phyloP scores from a whole-genome alignment of 495 filamentous ascomycete genomes.

The Hypoxylon fragiforme region DNA sequence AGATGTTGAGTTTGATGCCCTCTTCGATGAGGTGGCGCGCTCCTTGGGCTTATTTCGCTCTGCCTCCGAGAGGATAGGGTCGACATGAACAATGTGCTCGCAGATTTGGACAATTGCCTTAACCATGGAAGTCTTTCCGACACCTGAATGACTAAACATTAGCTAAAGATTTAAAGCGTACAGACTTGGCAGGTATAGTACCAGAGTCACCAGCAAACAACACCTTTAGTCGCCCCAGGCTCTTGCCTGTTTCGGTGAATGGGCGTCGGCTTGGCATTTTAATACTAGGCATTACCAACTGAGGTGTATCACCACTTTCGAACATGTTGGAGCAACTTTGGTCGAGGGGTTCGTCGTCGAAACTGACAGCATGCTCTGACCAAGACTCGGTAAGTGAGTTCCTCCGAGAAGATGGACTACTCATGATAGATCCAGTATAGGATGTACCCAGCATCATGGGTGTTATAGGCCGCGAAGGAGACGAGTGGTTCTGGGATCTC shows the following conservation, averaged over 20 bases:
- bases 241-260: slow-evolving; percentile 85
- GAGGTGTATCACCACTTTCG: slow-evolving; percentile 66
- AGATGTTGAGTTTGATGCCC: slow-evolving; percentile 41
- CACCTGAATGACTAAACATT: slow-evolving; percentile 20
- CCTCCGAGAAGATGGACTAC: slow-evolving; percentile 58
- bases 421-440: slow-evolving; percentile 50
- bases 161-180: slow-evolving; percentile 7
- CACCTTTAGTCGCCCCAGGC: slow-evolving; percentile 83
- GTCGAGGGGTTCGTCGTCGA: slow-evolving; percentile 54
- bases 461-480: slow-evolving; percentile 57
- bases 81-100: slow-evolving; percentile 95
- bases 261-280: slow-evolving; percentile 91
- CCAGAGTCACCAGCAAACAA: slow-evolving; percentile 83
- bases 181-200: slow-evolving; percentile 43
- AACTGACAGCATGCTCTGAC: slow-evolving; percentile 56
- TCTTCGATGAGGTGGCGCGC: slow-evolving; percentile 33
- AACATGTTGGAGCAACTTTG: slow-evolving; percentile 38
- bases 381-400: slow-evolving; percentile 54
- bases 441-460: slow-evolving; percentile 56
- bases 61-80: slow-evolving; percentile 63
- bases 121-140: slow-evolving; percentile 89
- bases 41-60: slow-evolving; percentile 1
- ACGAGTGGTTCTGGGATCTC: slow-evolving; percentile 33
- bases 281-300: slow-evolving; percentile 97
- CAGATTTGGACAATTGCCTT: slow-evolving; percentile 93